These are phyloP conservation scores for Insectozyma bohioensis DNA, from an alignment of 1,139 yeast species.

Conservation along the genomic window DNA sequence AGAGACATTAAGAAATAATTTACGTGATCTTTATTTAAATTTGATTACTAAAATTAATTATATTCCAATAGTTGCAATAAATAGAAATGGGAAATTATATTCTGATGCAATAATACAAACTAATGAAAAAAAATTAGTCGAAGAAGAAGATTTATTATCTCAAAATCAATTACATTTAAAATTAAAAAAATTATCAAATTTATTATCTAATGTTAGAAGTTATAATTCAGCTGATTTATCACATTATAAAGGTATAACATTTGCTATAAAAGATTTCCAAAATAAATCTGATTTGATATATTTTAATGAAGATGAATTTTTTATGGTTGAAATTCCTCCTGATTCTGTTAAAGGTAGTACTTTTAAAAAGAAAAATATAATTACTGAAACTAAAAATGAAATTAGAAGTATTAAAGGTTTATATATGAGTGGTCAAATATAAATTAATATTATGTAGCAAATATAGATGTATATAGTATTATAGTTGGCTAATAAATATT, in stretches of 20 bases:
- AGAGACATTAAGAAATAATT: constrained; percentile 31
- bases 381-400: constrained; percentile 38
- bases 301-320: constrained; percentile 20
- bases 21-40: constrained; percentile 39
- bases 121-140: constrained; percentile 17
- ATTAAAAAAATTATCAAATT: constrained; percentile 23
- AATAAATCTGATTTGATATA: constrained; percentile 36
- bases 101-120: constrained; percentile 46
- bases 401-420: constrained; percentile 46
- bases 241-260: constrained; percentile 31
- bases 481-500: too few relatives aligned
- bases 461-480: too few relatives aligned
- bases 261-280: constrained; percentile 36
- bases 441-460: too few relatives aligned
- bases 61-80: constrained; percentile 43
- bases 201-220: constrained; percentile 26
- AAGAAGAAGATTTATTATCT: constrained; percentile 26
- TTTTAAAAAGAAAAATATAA: constrained; percentile 29
- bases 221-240: constrained; percentile 35
- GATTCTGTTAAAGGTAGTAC: neutral
- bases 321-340: constrained; percentile 7
- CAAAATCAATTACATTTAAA: constrained; percentile 26
- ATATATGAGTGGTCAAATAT: constrained; percentile 42
- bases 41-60: constrained; percentile 35
- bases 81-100: constrained; percentile 31